Conservation (phyloP, 768 basidiomycete species). For the Clathrus columnatus region DNA sequence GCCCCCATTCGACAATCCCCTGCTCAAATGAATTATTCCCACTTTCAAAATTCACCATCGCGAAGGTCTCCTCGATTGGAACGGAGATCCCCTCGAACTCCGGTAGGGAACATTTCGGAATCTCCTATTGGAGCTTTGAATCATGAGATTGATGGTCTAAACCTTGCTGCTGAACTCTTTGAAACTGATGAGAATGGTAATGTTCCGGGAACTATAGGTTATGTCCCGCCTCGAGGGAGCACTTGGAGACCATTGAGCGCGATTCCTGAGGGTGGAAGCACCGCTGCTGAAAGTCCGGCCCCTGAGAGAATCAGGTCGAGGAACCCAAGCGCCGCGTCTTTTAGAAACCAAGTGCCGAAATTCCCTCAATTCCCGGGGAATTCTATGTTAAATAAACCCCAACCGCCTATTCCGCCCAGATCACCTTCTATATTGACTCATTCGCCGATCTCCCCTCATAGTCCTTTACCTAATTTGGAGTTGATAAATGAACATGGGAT, state of each 20-base stretch:
- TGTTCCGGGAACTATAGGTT: not conserved
- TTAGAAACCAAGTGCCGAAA: not conserved
- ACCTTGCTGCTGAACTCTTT: not conserved
- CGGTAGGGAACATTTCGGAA: not conserved
- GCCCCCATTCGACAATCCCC: no score
- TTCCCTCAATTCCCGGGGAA: not conserved
- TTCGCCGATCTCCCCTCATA: not conserved
- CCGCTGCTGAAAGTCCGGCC: conserved; percentile 4
- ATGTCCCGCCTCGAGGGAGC: not conserved
- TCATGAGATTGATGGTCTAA: not conserved
- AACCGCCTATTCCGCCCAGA: not conserved
- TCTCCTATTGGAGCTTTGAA: not conserved
- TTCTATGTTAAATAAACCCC: not conserved
- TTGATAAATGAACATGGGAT: not conserved
- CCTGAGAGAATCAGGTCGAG: not conserved
- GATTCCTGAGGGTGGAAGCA: conserved; percentile 7
- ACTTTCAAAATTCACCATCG: not conserved
- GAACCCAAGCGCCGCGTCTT: not conserved
- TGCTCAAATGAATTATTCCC: no score
- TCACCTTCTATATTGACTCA: not conserved
- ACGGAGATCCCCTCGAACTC: not conserved
- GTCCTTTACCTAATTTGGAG: not conserved
- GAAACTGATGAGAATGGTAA: not conserved
- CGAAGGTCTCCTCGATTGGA: not conserved
- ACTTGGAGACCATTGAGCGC: not conserved